Evolutionary conservation across 176 grass and related monocot genomes (phyloP).

Genomic region (Zoysia japonica): DNA sequence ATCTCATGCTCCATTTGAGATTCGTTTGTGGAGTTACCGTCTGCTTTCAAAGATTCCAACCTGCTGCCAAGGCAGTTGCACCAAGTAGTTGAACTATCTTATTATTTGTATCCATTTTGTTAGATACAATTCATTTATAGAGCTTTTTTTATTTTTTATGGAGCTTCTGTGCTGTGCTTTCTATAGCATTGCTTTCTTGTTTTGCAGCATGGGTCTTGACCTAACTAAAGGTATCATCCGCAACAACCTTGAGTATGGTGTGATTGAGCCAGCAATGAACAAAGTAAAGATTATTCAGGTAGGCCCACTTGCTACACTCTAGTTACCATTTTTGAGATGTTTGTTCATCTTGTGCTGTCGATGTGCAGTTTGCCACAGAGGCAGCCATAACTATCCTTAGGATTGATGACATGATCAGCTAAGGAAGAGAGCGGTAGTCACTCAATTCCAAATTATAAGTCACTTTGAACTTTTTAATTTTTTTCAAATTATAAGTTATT

Average conservation of each 20-base stretch:
- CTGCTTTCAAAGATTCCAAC: not conserved
- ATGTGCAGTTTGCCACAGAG: slow-evolving; percentile 77
- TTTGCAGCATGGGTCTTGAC: slow-evolving; percentile 83
- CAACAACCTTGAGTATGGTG: slow-evolving; percentile 86
- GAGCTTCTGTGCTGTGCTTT: not conserved
- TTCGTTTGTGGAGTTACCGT: not conserved
- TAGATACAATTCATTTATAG: not conserved
- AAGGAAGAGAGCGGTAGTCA: slow-evolving; percentile 70
- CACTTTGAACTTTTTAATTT: no score
- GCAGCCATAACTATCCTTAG: slow-evolving; percentile 93
- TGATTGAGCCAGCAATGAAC: slow-evolving; percentile 95
- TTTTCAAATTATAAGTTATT: no score
- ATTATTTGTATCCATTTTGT: not conserved
- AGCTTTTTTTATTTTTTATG: not conserved
- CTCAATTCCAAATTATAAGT: no score
- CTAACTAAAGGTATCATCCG: slow-evolving; percentile 74
- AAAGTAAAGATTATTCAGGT: slow-evolving; percentile 96
- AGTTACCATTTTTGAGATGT: not conserved
- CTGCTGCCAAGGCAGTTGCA: not conserved
- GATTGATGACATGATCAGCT: slow-evolving; percentile 93
- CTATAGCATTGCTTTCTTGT: not conserved
- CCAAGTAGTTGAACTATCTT: not conserved
- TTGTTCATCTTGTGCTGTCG: not conserved
- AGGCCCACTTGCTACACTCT: not conserved
- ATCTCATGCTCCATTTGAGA: not conserved